These are phyloP conservation scores for Cercospora sp. DNA, from an alignment of 2,329 filamentous ascomycete species.

Conservation along the genomic window DNA sequence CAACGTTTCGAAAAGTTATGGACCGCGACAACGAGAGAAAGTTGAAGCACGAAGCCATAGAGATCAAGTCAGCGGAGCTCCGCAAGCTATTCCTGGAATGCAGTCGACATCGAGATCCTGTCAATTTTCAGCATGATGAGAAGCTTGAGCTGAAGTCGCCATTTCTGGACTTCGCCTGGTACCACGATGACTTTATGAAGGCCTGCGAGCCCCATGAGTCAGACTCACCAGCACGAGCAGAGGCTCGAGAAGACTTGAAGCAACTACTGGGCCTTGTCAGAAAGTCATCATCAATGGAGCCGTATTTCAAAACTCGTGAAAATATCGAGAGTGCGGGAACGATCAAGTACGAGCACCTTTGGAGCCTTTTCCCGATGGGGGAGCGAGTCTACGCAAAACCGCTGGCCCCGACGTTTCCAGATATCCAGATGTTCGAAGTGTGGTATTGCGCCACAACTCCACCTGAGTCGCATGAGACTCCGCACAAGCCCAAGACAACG, in stretches of 20 bases:
- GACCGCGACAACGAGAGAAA: constrained; percentile 14
- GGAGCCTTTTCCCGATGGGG: neutral
- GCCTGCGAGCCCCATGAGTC: constrained; percentile 8
- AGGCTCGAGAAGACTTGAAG: constrained; percentile 12
- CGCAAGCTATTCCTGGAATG: constrained; percentile 6
- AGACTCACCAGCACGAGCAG: neutral
- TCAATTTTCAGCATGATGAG: neutral
- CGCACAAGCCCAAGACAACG: neutral
- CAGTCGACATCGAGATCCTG: neutral
- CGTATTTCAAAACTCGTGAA: neutral
- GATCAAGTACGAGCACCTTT: neutral
- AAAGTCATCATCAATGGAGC: neutral
- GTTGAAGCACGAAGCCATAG: constrained; percentile 10
- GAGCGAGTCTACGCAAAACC: neutral
- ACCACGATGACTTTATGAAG: constrained; percentile 3
- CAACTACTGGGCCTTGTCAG: neutral
- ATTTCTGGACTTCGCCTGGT: constrained; percentile 10
- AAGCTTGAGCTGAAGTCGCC: neutral
- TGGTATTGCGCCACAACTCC: neutral
- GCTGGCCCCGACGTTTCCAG: neutral
- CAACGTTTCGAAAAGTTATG: constrained; percentile 12
- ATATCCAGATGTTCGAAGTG: neutral
- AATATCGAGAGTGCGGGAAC: neutral
- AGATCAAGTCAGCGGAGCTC: constrained; percentile 10
- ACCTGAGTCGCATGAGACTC: neutral